phyloP scores from a whole-genome alignment of 2,329 filamentous ascomycete genomes.

The Trichoderma citrinoviride region DNA sequence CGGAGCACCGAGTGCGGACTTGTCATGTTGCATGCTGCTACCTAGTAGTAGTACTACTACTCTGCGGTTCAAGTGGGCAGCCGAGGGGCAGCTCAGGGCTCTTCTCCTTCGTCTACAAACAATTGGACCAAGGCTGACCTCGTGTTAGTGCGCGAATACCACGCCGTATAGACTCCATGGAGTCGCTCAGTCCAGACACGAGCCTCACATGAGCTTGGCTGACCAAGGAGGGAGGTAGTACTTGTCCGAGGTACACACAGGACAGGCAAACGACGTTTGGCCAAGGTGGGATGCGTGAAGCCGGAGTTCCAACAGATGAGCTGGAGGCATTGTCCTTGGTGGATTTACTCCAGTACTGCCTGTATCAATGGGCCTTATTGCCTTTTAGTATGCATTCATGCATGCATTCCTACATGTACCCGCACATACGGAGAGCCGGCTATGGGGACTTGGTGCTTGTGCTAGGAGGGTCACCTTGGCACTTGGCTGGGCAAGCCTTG shows the following conservation, averaged over 20 bases:
- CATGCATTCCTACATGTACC: neutral
- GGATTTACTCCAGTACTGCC: neutral
- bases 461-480: no score
- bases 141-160: neutral
- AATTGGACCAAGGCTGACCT: neutral
- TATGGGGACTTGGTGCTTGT: neutral
- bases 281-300: no score
- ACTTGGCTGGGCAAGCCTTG: neutral
- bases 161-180: neutral
- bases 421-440: neutral
- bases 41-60: neutral
- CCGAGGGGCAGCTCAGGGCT: slow-evolving; percentile 6
- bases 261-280: neutral
- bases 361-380: slow-evolving; percentile 12
- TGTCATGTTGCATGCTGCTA: neutral
- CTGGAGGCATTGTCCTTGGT: neutral
- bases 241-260: neutral
- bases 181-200: neutral
- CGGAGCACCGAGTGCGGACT: neutral
- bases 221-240: slow-evolving; percentile 8
- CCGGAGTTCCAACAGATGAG: no score
- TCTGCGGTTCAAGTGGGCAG: neutral
- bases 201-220: neutral
- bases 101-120: no score
- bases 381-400: neutral